These are phyloP conservation scores for Cladophialophora exuberans DNA, from an alignment of 2,329 filamentous ascomycete genomes.

Conservation along the genomic window DNA sequence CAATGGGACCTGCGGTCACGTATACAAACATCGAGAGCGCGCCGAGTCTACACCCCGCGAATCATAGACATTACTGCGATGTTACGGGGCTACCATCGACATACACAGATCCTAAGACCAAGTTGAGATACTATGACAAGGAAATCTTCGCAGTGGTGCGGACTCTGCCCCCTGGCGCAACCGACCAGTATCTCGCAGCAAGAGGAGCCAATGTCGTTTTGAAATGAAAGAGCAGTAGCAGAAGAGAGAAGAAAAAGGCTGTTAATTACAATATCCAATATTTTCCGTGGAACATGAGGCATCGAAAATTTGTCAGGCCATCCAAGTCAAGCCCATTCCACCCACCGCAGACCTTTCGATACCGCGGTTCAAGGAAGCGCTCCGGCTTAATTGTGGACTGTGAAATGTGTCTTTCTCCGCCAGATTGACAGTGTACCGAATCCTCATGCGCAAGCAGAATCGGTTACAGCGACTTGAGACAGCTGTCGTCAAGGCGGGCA, in stretches of 20 bases:
- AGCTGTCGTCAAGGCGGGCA: slow-evolving; percentile 55
- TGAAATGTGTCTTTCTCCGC: slow-evolving; percentile 73
- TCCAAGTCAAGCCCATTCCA: slow-evolving; percentile 97
- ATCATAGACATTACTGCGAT: slow-evolving; percentile 90
- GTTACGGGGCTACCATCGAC: slow-evolving; percentile 89
- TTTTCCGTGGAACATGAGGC: not conserved
- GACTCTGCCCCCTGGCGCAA: slow-evolving; percentile 75
- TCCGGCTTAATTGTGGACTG: slow-evolving; percentile 96
- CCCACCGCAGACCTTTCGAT: slow-evolving; percentile 78
- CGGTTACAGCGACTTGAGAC: slow-evolving; percentile 60
- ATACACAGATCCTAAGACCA: slow-evolving; percentile 93
- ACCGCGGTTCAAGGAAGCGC: slow-evolving; percentile 80
- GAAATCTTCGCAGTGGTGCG: slow-evolving; percentile 88
- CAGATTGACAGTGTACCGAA: slow-evolving; percentile 80
- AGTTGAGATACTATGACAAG: slow-evolving; percentile 87
- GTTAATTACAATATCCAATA: not conserved
- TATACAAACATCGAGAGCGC: slow-evolving; percentile 98
- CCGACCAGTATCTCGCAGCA: slow-evolving; percentile 86
- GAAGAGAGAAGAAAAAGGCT: not conserved
- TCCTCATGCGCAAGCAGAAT: slow-evolving; percentile 63
- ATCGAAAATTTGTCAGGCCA: slow-evolving; percentile 68
- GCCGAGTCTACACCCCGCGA: slow-evolving; percentile 76
- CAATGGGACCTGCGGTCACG: slow-evolving; percentile 70
- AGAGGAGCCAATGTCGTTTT: slow-evolving; percentile 90
- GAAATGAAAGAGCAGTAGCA: slow-evolving; percentile 74